Evolutionary conservation across 2,329 filamentous ascomycete genomes (phyloP), one percentile per base, ranked within the genome.

Genomic region (Albifimbria verrucaria): DNA sequence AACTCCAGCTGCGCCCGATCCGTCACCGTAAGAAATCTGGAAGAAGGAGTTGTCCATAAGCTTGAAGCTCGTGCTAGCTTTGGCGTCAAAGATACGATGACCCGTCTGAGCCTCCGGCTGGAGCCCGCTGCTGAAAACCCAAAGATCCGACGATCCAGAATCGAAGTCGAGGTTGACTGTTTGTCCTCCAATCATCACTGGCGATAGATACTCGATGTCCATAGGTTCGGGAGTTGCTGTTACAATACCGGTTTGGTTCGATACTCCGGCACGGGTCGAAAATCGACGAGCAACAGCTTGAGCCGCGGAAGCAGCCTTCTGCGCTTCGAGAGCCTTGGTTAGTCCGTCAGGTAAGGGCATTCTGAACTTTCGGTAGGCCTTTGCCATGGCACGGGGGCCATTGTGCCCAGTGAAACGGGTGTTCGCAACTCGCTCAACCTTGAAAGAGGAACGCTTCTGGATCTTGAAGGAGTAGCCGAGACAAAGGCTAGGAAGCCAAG

Each of bases 61-160:
- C 44, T 61, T 53, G 51, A 73, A 73, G 12, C 60, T 66, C 20
- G 60, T 56, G 46, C 74, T 77, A 57, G 68, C 59, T 15, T 55
- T 52, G 3, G 72, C 65, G 58, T 77, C 66, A 59, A 65, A 77
- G 22, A 72, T 50, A 10, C 60, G 61, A 69, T 88, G 87, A 39
- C 77, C 77, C 24, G 65, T 62, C 36, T 75, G 76, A 45, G 73
- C 57, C 5, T 64, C 53, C 1, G 71, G 51, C 2, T 78, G 64
- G 36, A 90, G 78, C 51, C 77, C 66, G 17, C 81, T 83, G 72
- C 81, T 88, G 73, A 90, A 88, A 21, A 88, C 81, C 87, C 87
- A 91, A 73, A 89, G 77, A 68, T 90, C 88, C 12, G 87, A 81
- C 2, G 87, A 90, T 52, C 88, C 88, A n/a, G 86, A 87, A 69